A percentile compares a stretch with the other conserved stretches of the same genome.
phyloP scores from a whole-genome alignment of 1,284 basidiomycete species.

The Blastosporella zonata region DNA sequence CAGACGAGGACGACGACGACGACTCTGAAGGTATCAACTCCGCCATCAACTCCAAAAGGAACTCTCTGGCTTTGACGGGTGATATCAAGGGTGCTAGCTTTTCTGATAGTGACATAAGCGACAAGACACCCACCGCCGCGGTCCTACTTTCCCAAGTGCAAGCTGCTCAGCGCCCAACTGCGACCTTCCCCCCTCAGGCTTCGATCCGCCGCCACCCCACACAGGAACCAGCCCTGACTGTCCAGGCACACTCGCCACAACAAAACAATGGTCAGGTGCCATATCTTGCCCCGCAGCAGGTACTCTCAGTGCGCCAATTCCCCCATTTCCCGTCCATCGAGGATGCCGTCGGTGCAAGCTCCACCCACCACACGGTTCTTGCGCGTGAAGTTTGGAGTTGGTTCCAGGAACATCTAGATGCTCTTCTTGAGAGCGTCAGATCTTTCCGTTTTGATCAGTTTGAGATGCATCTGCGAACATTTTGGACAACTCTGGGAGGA shows the following conservation, averaged over 20 bases:
- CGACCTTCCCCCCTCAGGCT: constrained; percentile 64
- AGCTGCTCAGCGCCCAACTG: constrained; percentile 56
- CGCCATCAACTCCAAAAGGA: constrained; percentile 65
- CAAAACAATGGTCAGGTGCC: constrained; percentile 39
- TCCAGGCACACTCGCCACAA: constrained; percentile 53
- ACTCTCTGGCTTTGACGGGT: constrained; percentile 62
- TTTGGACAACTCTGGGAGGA: constrained; percentile 73
- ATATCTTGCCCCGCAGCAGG: constrained; percentile 46
- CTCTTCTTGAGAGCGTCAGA: constrained; percentile 72
- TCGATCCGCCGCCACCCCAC: constrained; percentile 68
- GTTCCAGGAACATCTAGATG: constrained; percentile 83
- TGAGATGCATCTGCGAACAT: constrained; percentile 77
- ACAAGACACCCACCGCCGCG: constrained; percentile 80
- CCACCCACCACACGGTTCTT: constrained; percentile 69
- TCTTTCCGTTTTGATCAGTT: constrained; percentile 83
- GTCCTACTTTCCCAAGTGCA: constrained; percentile 75
- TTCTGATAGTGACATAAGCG: constrained; percentile 56
- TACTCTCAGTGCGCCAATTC: constrained; percentile 71
- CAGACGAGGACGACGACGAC: constrained; percentile 81
- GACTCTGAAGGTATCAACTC: constrained; percentile 72
- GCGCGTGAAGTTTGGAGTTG: constrained; percentile 83
- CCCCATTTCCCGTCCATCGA: constrained; percentile 81
- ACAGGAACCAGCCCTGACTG: constrained; percentile 47
- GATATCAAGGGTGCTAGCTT: constrained; percentile 60
- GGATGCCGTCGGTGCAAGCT: constrained; percentile 73